phyloP scores from a whole-genome alignment of 2,329 filamentous ascomycete genomes.

The Fusarium sublunatum region DNA sequence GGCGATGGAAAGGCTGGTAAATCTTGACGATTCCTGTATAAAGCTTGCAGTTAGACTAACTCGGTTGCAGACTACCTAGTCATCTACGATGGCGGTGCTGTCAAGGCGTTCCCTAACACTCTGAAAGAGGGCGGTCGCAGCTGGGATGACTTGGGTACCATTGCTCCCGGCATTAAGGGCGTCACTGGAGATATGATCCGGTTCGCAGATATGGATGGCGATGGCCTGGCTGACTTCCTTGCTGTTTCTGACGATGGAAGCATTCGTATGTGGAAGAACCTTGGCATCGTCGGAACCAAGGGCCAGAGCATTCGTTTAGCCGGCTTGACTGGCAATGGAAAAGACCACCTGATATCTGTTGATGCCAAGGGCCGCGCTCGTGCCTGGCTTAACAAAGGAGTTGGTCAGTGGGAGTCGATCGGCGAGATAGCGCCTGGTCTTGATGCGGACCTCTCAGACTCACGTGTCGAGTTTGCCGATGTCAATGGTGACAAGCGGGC shows the following conservation, averaged over 20 bases:
- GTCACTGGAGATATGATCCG: constrained; percentile 23
- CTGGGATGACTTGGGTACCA: constrained; percentile 16
- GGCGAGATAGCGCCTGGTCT: constrained; percentile 17
- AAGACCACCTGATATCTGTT: constrained; percentile 12
- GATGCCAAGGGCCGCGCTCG: constrained; percentile 17
- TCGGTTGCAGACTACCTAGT: constrained; percentile 25
- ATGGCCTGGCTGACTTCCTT: constrained; percentile 33
- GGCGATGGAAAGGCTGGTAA: constrained; percentile 6
- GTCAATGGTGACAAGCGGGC: constrained; percentile 23
- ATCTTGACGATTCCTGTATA: background rate
- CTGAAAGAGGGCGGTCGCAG: constrained; percentile 8
- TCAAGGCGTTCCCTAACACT: constrained; percentile 32
- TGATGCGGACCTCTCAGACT: background rate
- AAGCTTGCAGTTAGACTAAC: background rate
- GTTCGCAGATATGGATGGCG: constrained; percentile 36
- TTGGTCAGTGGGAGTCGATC: constrained; percentile 4
- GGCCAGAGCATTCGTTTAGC: constrained; percentile 11
- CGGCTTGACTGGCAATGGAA: constrained; percentile 13
- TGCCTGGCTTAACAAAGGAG: constrained; percentile 23
- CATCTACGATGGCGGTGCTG: constrained; percentile 32
- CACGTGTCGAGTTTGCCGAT: constrained; percentile 20
- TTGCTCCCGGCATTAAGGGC: constrained; percentile 17
- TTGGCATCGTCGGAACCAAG: constrained; percentile 8
- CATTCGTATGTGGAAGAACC: constrained; percentile 38
- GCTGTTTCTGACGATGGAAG: constrained; percentile 24